These are phyloP conservation scores for Citrus unshiu DNA, from an alignment of 345 rosid species.

Conservation along the genomic window DNA sequence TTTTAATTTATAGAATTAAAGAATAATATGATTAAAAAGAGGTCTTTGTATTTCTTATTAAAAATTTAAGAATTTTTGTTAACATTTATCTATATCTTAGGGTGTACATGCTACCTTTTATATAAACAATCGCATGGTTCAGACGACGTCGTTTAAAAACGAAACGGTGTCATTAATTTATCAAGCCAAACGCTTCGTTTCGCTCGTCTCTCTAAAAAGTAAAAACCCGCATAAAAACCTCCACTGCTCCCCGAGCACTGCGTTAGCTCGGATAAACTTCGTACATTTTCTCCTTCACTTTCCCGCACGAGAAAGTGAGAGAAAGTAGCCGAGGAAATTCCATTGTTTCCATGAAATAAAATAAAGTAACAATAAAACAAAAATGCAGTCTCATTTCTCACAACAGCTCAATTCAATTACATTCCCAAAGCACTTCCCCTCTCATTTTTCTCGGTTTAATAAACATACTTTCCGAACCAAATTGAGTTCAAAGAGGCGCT, in stretches of 20 bases:
- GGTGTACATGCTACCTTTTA: too few relatives aligned
- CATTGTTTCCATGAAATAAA: conserved; percentile 8
- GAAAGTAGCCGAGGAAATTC: conserved; percentile 4
- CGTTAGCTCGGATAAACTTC: conserved; percentile 1
- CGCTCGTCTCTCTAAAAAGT: neutral
- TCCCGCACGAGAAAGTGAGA: conserved; percentile 13
- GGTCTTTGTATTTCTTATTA: too few relatives aligned
- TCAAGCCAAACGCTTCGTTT: neutral
- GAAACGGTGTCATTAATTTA: neutral
- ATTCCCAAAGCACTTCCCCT: conserved; percentile 21
- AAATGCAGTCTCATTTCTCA: conserved; percentile 44
- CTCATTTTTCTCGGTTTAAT: conserved; percentile 1
- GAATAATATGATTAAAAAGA: too few relatives aligned
- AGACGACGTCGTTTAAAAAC: too few relatives aligned
- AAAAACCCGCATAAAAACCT: neutral
- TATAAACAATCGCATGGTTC: too few relatives aligned
- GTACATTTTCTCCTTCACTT: conserved; percentile 11
- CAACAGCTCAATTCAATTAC: conserved; percentile 35
- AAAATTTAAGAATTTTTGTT: too few relatives aligned
- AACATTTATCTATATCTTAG: accelerated
- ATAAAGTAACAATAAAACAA: neutral
- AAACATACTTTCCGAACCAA: conserved; percentile 15
- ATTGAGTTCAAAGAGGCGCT: conserved; percentile 17
- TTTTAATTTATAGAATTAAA: too few relatives aligned
- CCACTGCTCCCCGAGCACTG: neutral